These are phyloP conservation scores for Cladorrhinum sp. DNA, from an alignment of 2,329 filamentous ascomycete species.

Conservation along the genomic window DNA sequence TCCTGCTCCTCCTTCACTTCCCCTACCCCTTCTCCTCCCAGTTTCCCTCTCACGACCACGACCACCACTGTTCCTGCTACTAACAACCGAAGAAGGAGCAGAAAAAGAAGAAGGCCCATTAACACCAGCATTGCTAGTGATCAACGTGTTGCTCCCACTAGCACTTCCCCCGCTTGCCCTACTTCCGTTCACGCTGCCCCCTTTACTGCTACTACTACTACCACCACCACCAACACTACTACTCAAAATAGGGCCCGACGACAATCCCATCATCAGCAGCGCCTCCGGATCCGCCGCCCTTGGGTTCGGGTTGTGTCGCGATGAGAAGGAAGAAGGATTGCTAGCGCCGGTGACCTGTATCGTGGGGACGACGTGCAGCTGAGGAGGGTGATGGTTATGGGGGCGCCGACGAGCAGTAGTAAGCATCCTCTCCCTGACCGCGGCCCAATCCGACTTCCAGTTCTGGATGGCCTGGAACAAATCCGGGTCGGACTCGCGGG, in stretches of 20 bases:
- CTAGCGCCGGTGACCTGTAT: neutral
- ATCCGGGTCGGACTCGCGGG: constrained; percentile 52
- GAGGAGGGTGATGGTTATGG: neutral
- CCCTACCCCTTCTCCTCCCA: neutral
- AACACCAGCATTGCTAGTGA: neutral
- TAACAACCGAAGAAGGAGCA: neutral
- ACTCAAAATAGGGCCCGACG: neutral
- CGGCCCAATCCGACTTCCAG: constrained; percentile 60
- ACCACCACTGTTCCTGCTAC: neutral
- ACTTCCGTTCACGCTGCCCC: neutral
- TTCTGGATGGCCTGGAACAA: constrained; percentile 56
- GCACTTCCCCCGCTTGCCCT: neutral
- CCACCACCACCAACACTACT: neutral
- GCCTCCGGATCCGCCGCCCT: too few species aligned
- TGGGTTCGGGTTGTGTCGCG: neutral
- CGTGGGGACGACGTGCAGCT: neutral
- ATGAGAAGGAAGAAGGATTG: neutral
- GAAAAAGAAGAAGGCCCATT: neutral
- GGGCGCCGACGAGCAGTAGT: neutral
- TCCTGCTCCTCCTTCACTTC: neutral
- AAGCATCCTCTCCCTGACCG: constrained; percentile 25
- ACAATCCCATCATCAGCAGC: neutral
- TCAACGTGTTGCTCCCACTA: neutral
- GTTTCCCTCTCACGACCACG: too few species aligned
- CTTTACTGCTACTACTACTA: too few species aligned